Evolutionary conservation across 805 yeast species (phyloP).

Genomic region (Geotrichum ghanense): DNA sequence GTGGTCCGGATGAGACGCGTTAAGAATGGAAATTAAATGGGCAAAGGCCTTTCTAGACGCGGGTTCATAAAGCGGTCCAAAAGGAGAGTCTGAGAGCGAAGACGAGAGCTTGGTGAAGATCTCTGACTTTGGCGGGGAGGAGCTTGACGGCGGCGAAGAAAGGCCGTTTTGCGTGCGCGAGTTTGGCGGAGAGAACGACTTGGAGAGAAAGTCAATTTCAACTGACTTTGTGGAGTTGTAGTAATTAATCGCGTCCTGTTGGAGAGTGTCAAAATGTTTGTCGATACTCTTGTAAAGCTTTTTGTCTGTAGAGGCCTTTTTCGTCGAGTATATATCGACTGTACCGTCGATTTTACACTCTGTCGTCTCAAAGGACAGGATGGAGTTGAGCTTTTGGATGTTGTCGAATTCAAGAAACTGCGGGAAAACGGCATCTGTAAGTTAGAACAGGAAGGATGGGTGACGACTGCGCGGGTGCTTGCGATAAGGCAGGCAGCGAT

Average conservation of each 20-base stretch:
- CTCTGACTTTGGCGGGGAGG: conserved; percentile 5
- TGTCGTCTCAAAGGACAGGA: conserved; percentile 63
- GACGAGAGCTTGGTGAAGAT: conserved; percentile 12
- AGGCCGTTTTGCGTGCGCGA: conserved; percentile 11
- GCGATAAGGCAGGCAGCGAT: too few relatives aligned
- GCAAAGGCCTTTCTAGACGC: conserved; percentile 85
- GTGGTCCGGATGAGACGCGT: conserved; percentile 91
- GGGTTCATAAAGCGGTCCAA: conserved; percentile 83
- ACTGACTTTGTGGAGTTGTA: conserved; percentile 9
- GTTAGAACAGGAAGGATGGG: too few relatives aligned
- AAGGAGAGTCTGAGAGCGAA: conserved; percentile 40
- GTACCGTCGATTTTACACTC: conserved; percentile 78
- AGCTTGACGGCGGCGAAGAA: conserved; percentile 18
- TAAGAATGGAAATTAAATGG: conserved; percentile 77
- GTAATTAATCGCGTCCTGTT: conserved; percentile 12
- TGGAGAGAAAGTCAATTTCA: conserved; percentile 9
- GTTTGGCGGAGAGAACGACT: conserved; percentile 16
- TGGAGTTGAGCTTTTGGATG: conserved; percentile 82
- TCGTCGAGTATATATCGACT: conserved; percentile 88
- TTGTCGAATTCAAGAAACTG: conserved; percentile 89
- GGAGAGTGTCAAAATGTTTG: conserved; percentile 51
- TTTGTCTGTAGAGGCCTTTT: conserved; percentile 82
- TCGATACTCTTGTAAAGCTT: conserved; percentile 83
- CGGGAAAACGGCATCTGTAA: too few relatives aligned
- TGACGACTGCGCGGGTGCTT: too few relatives aligned